Evolutionary conservation across 306 rosid genomes (phyloP).

Genomic region (Sphenostylis stenocarpa): DNA sequence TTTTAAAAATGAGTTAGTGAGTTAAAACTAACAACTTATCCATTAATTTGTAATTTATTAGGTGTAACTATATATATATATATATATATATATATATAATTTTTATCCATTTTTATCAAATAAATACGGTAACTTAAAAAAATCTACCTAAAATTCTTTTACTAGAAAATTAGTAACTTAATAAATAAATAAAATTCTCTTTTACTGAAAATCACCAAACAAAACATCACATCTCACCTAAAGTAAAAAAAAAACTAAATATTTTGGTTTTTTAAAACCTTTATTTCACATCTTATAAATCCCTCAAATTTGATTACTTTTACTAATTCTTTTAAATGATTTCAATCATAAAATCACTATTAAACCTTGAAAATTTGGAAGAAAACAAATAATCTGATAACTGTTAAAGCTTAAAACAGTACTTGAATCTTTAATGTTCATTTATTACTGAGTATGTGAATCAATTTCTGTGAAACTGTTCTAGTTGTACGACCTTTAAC

Average conservation of each 20-base stretch:
- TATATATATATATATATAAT: no score
- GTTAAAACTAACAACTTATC: no score
- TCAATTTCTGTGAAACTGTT: no score
- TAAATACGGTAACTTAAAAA: neutral
- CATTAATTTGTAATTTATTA: no score
- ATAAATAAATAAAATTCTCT: neutral
- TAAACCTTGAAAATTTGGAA: neutral
- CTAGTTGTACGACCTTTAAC: no score
- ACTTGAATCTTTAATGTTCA: neutral
- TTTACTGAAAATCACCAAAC: neutral
- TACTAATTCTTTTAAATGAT: neutral
- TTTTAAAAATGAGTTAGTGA: no score
- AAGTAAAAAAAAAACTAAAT: neutral
- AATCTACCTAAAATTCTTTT: neutral
- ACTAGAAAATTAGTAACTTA: no score
- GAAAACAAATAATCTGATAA: neutral
- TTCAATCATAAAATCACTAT: neutral
- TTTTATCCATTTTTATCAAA: no score
- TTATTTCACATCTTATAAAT: neutral
- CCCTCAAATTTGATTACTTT: neutral
- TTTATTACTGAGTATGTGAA: no score
- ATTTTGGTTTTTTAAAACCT: neutral
- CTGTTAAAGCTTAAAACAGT: neutral
- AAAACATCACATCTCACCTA: neutral
- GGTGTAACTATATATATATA: no score